Conservation (phyloP, 306 rosid species). For the Datisca glomerata region DNA sequence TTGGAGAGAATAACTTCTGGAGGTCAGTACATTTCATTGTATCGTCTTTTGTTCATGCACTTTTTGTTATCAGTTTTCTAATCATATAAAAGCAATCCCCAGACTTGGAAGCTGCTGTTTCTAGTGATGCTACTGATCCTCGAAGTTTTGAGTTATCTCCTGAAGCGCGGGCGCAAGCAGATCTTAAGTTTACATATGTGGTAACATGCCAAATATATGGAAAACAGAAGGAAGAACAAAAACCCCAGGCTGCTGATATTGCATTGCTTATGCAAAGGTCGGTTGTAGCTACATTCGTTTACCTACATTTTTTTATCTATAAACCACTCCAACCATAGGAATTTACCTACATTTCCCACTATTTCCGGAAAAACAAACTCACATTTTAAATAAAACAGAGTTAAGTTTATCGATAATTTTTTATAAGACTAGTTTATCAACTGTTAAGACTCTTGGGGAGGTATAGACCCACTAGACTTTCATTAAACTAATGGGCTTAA, state of each 20-base stretch:
- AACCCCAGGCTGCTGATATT: slow-evolving; percentile 90
- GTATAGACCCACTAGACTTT: no score
- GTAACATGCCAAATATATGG: slow-evolving; percentile 94
- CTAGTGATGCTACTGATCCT: slow-evolving; percentile 48
- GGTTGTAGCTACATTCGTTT: neutral
- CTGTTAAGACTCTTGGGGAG: no score
- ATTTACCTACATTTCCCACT: no score
- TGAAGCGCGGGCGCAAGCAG: slow-evolving; percentile 82
- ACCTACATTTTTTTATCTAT: neutral
- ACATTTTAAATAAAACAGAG: no score
- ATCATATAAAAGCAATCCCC: slow-evolving; percentile 11
- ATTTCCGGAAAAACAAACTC: no score
- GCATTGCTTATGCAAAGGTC: slow-evolving; percentile 94
- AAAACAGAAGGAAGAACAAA: slow-evolving; percentile 80
- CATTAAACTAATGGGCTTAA: no score
- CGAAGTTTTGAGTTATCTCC: slow-evolving; percentile 70
- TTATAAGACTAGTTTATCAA: no score
- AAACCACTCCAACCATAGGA: no score
- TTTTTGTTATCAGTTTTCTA: slow-evolving; percentile 2
- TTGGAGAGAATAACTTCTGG: slow-evolving; percentile 51
- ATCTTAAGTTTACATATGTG: slow-evolving; percentile 89
- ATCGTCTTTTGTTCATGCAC: slow-evolving; percentile 3
- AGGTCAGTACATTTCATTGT: slow-evolving; percentile 35
- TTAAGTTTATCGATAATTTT: no score
- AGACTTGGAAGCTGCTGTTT: slow-evolving; percentile 67